Evolutionary conservation across 164 flowering plant genomes (phyloP).

Genomic region (Cinnamomum chago): DNA sequence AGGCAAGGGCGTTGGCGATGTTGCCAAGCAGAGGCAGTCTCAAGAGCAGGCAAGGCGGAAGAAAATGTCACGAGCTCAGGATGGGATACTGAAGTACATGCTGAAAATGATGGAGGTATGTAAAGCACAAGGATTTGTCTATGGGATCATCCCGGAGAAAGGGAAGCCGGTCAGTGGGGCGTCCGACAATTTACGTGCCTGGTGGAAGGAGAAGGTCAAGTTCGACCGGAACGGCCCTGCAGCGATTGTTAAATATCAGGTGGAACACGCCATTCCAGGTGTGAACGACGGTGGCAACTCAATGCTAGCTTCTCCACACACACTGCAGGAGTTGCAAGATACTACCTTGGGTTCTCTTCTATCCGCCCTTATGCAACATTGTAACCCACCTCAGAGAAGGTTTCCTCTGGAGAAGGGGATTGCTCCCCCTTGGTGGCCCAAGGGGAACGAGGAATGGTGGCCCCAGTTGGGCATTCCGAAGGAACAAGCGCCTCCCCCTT

Average conservation of each 20-base stretch:
- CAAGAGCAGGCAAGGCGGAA: conserved; percentile 77
- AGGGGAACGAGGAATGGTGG: conserved; percentile 39
- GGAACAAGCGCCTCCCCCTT: conserved; percentile 37
- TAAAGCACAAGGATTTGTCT: conserved; percentile 83
- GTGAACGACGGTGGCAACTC: conserved; percentile 21
- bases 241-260: conserved; percentile 10
- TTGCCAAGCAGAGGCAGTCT: conserved; percentile 40
- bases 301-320: conserved; percentile 8
- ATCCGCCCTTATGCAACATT: conserved; percentile 39
- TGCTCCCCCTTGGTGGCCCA: conserved; percentile 44
- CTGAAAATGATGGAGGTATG: conserved; percentile 88
- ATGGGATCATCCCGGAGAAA: conserved; percentile 83
- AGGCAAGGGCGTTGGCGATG: conserved; percentile 34
- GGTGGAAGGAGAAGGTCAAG: conserved; percentile 87
- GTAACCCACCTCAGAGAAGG: conserved; percentile 37
- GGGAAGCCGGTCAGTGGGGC: conserved; percentile 91
- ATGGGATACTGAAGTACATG: conserved; percentile 79
- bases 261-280: conserved; percentile 20
- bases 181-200: conserved; percentile 72
- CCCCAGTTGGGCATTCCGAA: conserved; percentile 20
- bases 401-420: conserved; percentile 37
- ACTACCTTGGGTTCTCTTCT: conserved; percentile 35
- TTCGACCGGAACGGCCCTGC: conserved; percentile 82
- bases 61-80: conserved; percentile 86
- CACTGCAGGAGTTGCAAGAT: conserved; percentile 31